phyloP scores from a whole-genome alignment of 768 basidiomycete species.

The Psilocybe tampanensis region DNA sequence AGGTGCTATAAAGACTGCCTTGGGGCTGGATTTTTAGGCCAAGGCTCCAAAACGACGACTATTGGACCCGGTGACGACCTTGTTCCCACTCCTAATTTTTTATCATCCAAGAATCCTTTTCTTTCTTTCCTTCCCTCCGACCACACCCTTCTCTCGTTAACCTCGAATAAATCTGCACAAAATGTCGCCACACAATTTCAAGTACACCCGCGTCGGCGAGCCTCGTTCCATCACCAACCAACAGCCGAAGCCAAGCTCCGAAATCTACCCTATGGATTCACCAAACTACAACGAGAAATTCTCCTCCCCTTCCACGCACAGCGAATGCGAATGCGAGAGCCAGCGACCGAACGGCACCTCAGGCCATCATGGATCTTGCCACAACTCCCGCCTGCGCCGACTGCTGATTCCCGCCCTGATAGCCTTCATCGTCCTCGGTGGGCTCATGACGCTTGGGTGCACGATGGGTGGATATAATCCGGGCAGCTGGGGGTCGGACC shows the following conservation, averaged over 20 bases:
- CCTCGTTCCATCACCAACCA: slow-evolving; percentile 18
- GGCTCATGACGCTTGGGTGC: slow-evolving; percentile 34
- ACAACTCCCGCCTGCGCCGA: slow-evolving; percentile 24
- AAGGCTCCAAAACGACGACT: neutral
- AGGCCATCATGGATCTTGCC: slow-evolving; percentile 19
- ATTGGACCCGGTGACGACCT: neutral
- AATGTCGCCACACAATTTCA: slow-evolving; percentile 12
- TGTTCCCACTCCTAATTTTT: neutral
- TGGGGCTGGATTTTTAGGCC: neutral
- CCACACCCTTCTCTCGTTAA: neutral
- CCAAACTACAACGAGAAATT: neutral
- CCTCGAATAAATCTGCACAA: neutral
- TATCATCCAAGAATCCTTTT: neutral
- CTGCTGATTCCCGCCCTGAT: slow-evolving; percentile 38
- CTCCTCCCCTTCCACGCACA: neutral
- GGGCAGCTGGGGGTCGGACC: slow-evolving; percentile 21
- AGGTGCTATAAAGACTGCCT: neutral
- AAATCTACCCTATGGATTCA: slow-evolving; percentile 1
- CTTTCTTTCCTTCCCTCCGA: neutral
- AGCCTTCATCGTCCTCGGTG: slow-evolving; percentile 30
- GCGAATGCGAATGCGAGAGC: slow-evolving; percentile 1
- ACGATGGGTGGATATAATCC: slow-evolving; percentile 24
- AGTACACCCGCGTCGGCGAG: slow-evolving; percentile 6
- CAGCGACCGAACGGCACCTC: neutral
- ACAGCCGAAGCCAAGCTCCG: slow-evolving; percentile 12